Conservation (phyloP, 1,139 yeast genomes). For the Diutina mesorugosa region DNA sequence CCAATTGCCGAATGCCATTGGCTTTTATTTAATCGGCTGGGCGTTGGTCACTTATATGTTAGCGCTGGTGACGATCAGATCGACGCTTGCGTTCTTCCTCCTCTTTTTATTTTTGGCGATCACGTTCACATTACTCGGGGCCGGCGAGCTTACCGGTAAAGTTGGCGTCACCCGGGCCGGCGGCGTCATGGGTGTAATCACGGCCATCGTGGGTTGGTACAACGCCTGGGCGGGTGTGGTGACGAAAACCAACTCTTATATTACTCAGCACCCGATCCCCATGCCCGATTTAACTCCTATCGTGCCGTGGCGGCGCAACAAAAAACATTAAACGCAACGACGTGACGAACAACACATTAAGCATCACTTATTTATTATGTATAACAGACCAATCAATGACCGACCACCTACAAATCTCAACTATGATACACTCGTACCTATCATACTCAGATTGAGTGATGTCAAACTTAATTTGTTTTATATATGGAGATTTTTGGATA, state of each 20-base stretch:
- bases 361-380: too few species aligned
- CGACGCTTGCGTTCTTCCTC: conserved; percentile 47
- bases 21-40: conserved; percentile 57
- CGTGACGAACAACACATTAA: neutral
- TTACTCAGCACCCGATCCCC: conserved; percentile 20
- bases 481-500: too few species aligned
- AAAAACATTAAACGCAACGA: too few species aligned
- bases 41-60: conserved; percentile 46
- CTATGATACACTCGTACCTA: too few species aligned
- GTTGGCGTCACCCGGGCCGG: conserved; percentile 47
- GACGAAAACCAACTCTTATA: conserved; percentile 23
- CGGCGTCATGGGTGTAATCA: conserved; percentile 52
- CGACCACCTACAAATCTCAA: too few species aligned
- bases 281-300: conserved; percentile 10
- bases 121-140: conserved; percentile 44
- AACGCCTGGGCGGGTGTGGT: conserved; percentile 33
- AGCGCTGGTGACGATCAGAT: conserved; percentile 45
- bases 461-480: too few species aligned
- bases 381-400: too few species aligned
- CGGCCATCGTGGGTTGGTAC: conserved; percentile 52
- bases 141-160: conserved; percentile 39
- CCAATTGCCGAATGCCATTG: conserved; percentile 37
- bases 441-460: too few species aligned
- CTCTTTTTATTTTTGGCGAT: conserved; percentile 41
- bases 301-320: neutral